Evolutionary conservation across 352 stramenopile species (phyloP), one percentile per base, ranked within the genome.

Genomic region (Phytophthora brassicae): DNA sequence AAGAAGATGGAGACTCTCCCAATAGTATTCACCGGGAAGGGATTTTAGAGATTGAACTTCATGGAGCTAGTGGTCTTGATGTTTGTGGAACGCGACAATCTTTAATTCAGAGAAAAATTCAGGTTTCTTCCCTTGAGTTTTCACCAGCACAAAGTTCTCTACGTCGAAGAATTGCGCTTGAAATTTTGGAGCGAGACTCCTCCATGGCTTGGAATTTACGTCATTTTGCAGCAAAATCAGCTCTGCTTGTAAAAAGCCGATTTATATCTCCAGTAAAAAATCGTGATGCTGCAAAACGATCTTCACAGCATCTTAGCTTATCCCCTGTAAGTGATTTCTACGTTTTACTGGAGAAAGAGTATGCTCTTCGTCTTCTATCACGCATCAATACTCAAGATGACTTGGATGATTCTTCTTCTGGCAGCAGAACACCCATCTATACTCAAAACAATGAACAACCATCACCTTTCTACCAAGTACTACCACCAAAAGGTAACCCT

Each of bases 21-120:
- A 73, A 88, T 50, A 89, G 79, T 42, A 62, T 91, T 8, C 74
- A 93, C 38, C 78, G 89, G 44, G 80, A 92, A 70, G 86, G 86
- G 2, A 56, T 82, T 24, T 63, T 95, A 2, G 72, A 83, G 20
- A 64, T 95, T 26, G 77, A 83, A 23, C 35, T 95, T 0, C 50
- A 74, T 11, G 72, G 79, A 4, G 86, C 77, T 3, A 89, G 74
- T 42, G 81, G 89, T 23, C 56, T 94, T 3, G 39, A 60, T 5
- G 59, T 77, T 6, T 28, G 39, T 19, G 57, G 68, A 22, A 59
- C 61, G 23, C 52, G 56, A 11, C 45, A 49, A 26, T 33, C 7
- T 1, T 12, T 49, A 0, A 20, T 58, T 23, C 51, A 67, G 6
- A 57, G 62, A 2, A 69, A 79, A 19, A 60, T 87, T 26, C 41